phyloP scores from a whole-genome alignment of 129 eudicot species.

The Escallonia herrerae region DNA sequence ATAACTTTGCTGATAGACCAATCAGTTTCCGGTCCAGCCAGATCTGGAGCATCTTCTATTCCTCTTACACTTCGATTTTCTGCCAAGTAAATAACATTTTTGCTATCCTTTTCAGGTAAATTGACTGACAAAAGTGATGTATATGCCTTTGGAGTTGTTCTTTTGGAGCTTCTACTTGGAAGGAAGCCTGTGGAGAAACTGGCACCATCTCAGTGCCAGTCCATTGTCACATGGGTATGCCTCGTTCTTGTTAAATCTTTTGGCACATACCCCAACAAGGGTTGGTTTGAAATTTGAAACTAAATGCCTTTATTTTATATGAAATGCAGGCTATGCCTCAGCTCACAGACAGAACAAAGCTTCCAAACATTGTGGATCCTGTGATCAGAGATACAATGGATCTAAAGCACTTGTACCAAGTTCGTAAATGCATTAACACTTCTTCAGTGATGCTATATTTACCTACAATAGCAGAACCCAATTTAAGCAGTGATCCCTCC shows the following conservation, averaged over 20 bases:
- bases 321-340: conserved; percentile 81
- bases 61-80: not conserved
- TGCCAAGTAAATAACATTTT: too few relatives aligned
- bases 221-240: conserved; percentile 82
- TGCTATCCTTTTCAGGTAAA: conserved; percentile 43
- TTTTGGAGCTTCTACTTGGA: conserved; percentile 62
- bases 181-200: conserved; percentile 69
- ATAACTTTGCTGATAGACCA: too few relatives aligned
- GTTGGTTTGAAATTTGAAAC: not conserved
- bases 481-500: too few relatives aligned
- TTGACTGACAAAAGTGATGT: conserved; percentile 72
- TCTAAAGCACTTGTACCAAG: conserved; percentile 88
- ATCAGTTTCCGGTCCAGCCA: too few relatives aligned
- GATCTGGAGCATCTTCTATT: not conserved
- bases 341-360: conserved; percentile 65
- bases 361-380: conserved; percentile 72
- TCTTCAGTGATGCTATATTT: not conserved
- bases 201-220: conserved; percentile 63
- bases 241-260: not conserved
- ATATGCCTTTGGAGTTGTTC: conserved; percentile 70
- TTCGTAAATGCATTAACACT: conserved; percentile 11
- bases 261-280: too few relatives aligned
- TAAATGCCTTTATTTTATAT: not conserved
- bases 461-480: not conserved
- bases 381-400: conserved; percentile 73